A percentile compares a stretch with the other conserved stretches of the same genome.
phyloP scores from a whole-genome alignment of 2,329 filamentous ascomycete genomes.

The Calonectria multiphialidica region DNA sequence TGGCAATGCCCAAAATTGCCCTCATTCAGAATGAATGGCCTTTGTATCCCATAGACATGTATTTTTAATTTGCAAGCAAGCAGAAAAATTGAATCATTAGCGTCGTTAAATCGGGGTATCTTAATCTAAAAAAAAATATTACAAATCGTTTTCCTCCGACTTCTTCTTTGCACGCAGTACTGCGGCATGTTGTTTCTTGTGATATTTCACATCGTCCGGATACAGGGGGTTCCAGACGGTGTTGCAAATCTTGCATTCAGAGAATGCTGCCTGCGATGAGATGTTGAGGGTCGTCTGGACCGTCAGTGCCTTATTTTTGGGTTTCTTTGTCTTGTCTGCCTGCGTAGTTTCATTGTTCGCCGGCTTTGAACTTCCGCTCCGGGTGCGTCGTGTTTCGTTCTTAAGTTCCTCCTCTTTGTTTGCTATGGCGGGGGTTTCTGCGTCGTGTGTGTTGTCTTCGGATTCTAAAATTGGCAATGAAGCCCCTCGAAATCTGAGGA shows the following conservation, averaged over 20 bases:
- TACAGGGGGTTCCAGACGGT: slow-evolving; percentile 59
- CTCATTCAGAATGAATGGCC: background rate
- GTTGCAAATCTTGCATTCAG: slow-evolving; percentile 57
- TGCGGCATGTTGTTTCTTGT: slow-evolving; percentile 53
- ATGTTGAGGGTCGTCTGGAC: slow-evolving; percentile 60
- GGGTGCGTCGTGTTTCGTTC: background rate
- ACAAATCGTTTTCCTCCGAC: slow-evolving; percentile 34
- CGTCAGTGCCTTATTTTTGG: slow-evolving; percentile 38
- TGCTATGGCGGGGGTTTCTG: background rate
- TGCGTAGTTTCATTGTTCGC: slow-evolving; percentile 11
- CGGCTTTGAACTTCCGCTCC: background rate
- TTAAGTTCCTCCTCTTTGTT: background rate
- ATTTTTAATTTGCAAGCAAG: background rate
- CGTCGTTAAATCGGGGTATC: slow-evolving; percentile 34
- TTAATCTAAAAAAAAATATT: slow-evolving; percentile 28
- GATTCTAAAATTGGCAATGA: slow-evolving; percentile 28
- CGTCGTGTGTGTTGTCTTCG: background rate
- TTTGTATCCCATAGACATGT: background rate
- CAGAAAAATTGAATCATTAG: slow-evolving; percentile 22
- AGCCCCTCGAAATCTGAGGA: slow-evolving; percentile 45
- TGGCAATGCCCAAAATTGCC: background rate
- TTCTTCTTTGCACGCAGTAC: slow-evolving; percentile 46
- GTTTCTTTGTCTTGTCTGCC: slow-evolving; percentile 20
- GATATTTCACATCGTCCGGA: slow-evolving; percentile 58
- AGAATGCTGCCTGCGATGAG: slow-evolving; percentile 55